A percentile compares a stretch with the other conserved stretches of the same genome.
These are phyloP conservation scores for Plasmodium berghei DNA, from an alignment of 169 alveolate genomes.

Conservation along the genomic window DNA sequence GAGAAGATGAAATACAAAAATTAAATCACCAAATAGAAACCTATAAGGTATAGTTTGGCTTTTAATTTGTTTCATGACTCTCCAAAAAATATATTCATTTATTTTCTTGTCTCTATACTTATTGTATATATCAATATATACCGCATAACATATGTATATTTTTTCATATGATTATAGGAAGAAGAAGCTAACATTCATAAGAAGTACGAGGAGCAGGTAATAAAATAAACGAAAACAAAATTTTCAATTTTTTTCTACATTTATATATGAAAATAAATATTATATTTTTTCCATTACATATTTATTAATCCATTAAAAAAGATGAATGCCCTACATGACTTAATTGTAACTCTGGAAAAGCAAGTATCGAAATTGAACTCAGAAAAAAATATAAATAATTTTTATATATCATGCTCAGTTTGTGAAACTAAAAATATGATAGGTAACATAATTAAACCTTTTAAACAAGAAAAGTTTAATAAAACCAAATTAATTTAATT, in stretches of 20 bases:
- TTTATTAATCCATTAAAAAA: background rate
- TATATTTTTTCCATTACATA: background rate
- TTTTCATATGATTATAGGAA: slow-evolving; percentile 15
- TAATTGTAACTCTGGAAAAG: slow-evolving; percentile 65
- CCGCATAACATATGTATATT: too few relatives aligned
- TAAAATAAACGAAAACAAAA: slow-evolving; percentile 2
- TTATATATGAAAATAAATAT: background rate
- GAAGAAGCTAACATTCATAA: slow-evolving; percentile 70
- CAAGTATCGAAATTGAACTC: slow-evolving; percentile 51
- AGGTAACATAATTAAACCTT: slow-evolving; percentile 12
- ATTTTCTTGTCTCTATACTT: background rate
- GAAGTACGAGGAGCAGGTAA: slow-evolving; percentile 74
- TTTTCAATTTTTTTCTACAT: background rate
- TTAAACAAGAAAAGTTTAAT: too few relatives aligned
- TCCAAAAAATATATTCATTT: background rate
- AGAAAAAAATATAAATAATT: slow-evolving; percentile 46
- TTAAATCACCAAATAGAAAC: slow-evolving; percentile 58
- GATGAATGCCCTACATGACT: slow-evolving; percentile 71
- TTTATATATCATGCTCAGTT: slow-evolving; percentile 49
- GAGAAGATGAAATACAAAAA: slow-evolving; percentile 55
- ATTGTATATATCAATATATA: too few relatives aligned
- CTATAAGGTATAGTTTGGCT: slow-evolving; percentile 22
- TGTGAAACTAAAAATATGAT: slow-evolving; percentile 60
- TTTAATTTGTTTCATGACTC: background rate
- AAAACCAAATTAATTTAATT: background rate